These are phyloP conservation scores for Sporothrix brunneoviolacea DNA, from an alignment of 2,329 filamentous ascomycete genomes.

Conservation along the genomic window DNA sequence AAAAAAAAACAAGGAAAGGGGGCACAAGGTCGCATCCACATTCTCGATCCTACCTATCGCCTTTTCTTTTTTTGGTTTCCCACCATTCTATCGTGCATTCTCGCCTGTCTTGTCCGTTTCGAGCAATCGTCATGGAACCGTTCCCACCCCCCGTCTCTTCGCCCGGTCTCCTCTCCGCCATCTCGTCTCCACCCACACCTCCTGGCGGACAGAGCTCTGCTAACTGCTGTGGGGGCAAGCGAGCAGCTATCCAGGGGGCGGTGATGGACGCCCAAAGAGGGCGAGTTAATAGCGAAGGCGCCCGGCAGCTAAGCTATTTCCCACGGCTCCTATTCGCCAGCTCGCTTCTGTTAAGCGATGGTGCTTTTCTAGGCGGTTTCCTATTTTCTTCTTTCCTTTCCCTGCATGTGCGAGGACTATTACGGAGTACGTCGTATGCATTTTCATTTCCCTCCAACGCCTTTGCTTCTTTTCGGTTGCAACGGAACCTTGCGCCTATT, in stretches of 20 bases:
- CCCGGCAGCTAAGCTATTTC: too few species aligned
- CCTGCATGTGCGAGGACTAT: too few species aligned
- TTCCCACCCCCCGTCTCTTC: too few species aligned
- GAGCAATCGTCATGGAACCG: slow-evolving; percentile 2
- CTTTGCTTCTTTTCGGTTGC: background rate
- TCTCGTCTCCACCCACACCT: too few species aligned
- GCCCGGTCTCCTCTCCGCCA: too few species aligned
- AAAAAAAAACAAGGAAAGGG: background rate
- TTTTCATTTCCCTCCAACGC: background rate
- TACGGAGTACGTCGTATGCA: background rate
- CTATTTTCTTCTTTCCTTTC: background rate
- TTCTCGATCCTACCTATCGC: background rate
- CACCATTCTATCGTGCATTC: background rate
- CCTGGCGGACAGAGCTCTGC: too few species aligned
- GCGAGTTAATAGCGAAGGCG: too few species aligned
- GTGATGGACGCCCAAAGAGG: too few species aligned
- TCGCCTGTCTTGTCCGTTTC: slow-evolving; percentile 15
- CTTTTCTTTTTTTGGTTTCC: background rate
- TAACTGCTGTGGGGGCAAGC: too few species aligned
- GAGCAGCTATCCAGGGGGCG: too few species aligned
- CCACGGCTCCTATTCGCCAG: slow-evolving; percentile 9
- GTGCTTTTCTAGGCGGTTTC: background rate
- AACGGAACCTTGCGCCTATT: too few species aligned
- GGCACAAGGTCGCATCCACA: background rate
- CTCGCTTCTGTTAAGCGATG: slow-evolving; percentile 10